Evolutionary conservation across 495 filamentous ascomycete species (phyloP).

Genomic region (Hapsidospora chrysogenum): DNA sequence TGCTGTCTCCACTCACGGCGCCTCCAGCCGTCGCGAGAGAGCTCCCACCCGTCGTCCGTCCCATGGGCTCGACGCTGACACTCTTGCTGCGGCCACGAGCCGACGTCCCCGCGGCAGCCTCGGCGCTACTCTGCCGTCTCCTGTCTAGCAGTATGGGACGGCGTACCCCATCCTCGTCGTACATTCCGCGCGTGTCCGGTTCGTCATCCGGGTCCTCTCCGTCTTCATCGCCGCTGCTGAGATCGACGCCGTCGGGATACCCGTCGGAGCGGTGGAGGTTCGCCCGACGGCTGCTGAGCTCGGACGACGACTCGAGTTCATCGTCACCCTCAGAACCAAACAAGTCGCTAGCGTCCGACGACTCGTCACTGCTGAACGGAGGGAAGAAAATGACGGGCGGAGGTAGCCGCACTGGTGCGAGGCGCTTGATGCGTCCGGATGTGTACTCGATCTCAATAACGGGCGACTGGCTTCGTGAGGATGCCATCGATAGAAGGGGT

Average conservation of each 20-base stretch:
- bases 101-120: slow-evolving; percentile 1
- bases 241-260: slow-evolving; percentile 6
- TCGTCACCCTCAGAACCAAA: slow-evolving; percentile 13
- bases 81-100: slow-evolving; percentile 2
- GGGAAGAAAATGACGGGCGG: slow-evolving; percentile 23
- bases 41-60: slow-evolving; percentile 16
- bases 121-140: slow-evolving; percentile 1
- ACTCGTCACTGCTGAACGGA: slow-evolving; percentile 15
- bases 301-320: slow-evolving; percentile 4
- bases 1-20: slow-evolving; percentile 22
- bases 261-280: slow-evolving; percentile 13
- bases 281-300: slow-evolving; percentile 12
- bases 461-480: neutral
- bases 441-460: slow-evolving; percentile 21
- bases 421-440: slow-evolving; percentile 7
- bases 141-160: slow-evolving; percentile 6
- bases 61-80: slow-evolving; percentile 1
- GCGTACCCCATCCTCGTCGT: neutral
- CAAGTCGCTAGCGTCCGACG: slow-evolving; percentile 13
- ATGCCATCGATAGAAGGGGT: slow-evolving; percentile 2
- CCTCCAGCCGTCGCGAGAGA: slow-evolving; percentile 26
- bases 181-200: neutral
- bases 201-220: slow-evolving; percentile 9
- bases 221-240: slow-evolving; percentile 8
- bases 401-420: slow-evolving; percentile 25